phyloP scores from a whole-genome alignment of 2,329 filamentous ascomycete genomes.

The Exophiala phaeomuriformis region DNA sequence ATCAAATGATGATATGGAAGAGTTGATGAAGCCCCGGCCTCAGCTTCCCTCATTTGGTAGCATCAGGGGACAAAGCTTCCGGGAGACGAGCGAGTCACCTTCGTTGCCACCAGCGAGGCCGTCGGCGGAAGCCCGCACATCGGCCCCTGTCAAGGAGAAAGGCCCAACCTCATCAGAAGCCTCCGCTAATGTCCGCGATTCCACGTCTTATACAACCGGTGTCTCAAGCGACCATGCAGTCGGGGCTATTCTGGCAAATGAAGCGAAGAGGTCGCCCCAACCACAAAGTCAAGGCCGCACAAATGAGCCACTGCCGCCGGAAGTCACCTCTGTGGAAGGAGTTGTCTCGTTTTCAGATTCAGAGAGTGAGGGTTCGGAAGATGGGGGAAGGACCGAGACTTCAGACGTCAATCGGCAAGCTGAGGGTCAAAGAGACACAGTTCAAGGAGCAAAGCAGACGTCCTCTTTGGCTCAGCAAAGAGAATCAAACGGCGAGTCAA shows the following conservation, averaged over 20 bases:
- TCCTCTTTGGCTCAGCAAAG: conserved; percentile 3
- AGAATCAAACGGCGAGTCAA: not conserved
- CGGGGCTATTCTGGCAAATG: conserved; percentile 44
- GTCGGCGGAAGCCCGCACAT: conserved; percentile 20
- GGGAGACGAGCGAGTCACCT: conserved; percentile 12
- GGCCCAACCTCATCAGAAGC: conserved; percentile 11
- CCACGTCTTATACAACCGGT: conserved; percentile 28
- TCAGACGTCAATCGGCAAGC: not conserved
- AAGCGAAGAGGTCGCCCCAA: conserved; percentile 30
- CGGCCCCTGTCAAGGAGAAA: conserved; percentile 4
- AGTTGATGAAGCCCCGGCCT: conserved; percentile 52
- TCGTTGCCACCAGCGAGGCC: conserved; percentile 22
- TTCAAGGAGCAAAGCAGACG: not conserved
- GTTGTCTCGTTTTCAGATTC: conserved; percentile 58
- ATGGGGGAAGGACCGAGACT: not conserved
- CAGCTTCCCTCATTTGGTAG: conserved; percentile 58
- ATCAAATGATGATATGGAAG: conserved; percentile 47
- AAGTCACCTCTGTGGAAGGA: conserved; percentile 63
- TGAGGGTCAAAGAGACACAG: not conserved
- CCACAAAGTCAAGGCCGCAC: conserved; percentile 22
- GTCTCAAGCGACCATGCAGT: conserved; percentile 48
- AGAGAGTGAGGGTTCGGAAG: conserved; percentile 27
- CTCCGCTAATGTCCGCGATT: conserved; percentile 32
- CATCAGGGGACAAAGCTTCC: conserved; percentile 42
- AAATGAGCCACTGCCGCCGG: conserved; percentile 60